Evolutionary conservation across 2,329 filamentous ascomycete species (phyloP), one percentile per base, ranked within the genome.

Genomic region (Macrophomina pseudophaseolina): DNA sequence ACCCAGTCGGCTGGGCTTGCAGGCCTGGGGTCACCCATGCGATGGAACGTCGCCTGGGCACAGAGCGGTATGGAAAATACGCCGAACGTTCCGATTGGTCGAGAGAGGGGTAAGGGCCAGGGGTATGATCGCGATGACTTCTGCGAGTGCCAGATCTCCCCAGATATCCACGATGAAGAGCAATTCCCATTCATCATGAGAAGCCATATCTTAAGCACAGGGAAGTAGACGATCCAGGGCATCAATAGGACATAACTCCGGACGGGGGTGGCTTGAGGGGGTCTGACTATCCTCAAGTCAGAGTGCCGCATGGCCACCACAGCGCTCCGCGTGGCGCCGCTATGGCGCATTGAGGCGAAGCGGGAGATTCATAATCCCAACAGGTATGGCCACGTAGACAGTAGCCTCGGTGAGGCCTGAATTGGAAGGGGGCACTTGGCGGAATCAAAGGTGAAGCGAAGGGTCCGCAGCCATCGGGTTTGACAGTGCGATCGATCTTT

Each of bases 401-500:
- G 16, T 33, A n/a, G 30, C 8, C 56, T 33, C 11, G 30, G 16
- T 12, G 56, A 33, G 38, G 38, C n/a, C 6, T 28, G 16, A 48
- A 60, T 18, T 48, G 56, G 42, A 38, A 23, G 52, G 32, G 8
- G 23, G 11, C 16, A 6, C 23, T 30, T 14, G 14, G 54, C 18
- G 8, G 58, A 23, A n/a, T 9, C 9, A 35, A 49, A 35, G 32
- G 58, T 23, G 28, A 62, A 4, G 44, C 32, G 18, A 23, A 7
- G 6, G 54, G 16, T 28, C 16, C 58, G n/a, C n/a, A 23, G 44
- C 8, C 44, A 62, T 62, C 58, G 58, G 44, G 23, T 12, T 35
- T 48, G 40, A 32, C 44, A 48, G 44, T 62, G 58, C 42, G 44
- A 62, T 62, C 58, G 58, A 49, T 35, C 58, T 38, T n/a, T 28